Percentiles rank a stretch among this genome's conserved stretches.
phyloP scores from a whole-genome alignment of 2,329 filamentous ascomycete species.

The Bretziella fagacearum region DNA sequence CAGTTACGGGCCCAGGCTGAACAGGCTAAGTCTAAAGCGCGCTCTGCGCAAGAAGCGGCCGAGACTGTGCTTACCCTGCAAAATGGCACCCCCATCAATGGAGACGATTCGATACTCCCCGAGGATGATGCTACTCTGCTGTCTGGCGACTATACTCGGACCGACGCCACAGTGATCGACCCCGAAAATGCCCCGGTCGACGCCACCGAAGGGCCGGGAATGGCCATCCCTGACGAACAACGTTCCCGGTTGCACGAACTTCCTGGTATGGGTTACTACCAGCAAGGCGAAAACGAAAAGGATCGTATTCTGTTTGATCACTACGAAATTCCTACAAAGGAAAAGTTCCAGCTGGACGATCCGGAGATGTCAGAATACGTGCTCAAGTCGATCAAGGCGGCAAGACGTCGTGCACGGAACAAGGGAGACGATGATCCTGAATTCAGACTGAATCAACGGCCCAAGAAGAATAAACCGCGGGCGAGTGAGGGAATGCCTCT shows the following conservation, averaged over 20 bases:
- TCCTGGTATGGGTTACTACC: conserved; percentile 40
- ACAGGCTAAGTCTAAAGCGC: conserved; percentile 31
- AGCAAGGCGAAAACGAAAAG: conserved; percentile 32
- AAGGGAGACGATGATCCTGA: conserved; percentile 29
- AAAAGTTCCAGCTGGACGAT: conserved; percentile 27
- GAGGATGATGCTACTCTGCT: neutral
- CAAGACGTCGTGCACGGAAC: conserved; percentile 34
- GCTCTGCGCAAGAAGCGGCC: conserved; percentile 23
- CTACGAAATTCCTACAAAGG: conserved; percentile 35
- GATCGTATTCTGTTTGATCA: conserved; percentile 40
- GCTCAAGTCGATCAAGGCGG: conserved; percentile 36
- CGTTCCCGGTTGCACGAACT: conserved; percentile 27
- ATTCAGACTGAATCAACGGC: neutral
- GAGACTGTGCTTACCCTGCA: conserved; percentile 17
- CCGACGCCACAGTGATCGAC: neutral
- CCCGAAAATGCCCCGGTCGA: neutral
- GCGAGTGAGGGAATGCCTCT: neutral
- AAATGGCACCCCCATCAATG: neutral
- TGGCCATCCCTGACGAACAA: conserved; percentile 1
- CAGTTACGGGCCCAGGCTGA: conserved; percentile 38
- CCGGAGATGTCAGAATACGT: conserved; percentile 36
- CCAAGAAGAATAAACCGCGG: neutral
- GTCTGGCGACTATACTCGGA: neutral
- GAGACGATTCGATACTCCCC: neutral
- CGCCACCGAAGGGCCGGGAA: neutral